These are phyloP conservation scores for Coniosporium apollinis DNA, from an alignment of 495 filamentous ascomycete genomes.

Conservation along the genomic window DNA sequence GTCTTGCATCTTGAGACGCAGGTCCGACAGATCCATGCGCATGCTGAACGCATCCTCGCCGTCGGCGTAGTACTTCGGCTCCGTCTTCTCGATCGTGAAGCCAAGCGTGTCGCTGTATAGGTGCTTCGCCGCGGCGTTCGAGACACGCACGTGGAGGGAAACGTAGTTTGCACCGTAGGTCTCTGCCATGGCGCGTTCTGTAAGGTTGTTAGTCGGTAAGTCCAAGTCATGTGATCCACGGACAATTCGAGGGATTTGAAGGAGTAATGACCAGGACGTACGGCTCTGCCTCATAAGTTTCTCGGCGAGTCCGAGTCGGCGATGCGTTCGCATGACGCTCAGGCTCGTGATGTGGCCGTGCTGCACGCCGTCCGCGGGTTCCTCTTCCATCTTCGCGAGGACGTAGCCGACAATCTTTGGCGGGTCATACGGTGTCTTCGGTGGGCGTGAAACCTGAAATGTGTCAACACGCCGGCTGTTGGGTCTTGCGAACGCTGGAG, in stretches of 20 bases:
- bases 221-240: neutral
- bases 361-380: conserved; percentile 74
- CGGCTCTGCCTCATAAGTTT: conserved; percentile 92
- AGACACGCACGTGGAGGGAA: conserved; percentile 84
- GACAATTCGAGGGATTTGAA: conserved; percentile 4
- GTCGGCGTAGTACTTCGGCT: conserved; percentile 93
- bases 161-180: conserved; percentile 83
- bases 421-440: conserved; percentile 64
- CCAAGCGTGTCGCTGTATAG: conserved; percentile 87
- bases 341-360: conserved; percentile 95
- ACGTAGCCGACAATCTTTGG: conserved; percentile 99
- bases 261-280: conserved; percentile 32
- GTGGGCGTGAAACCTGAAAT: conserved; percentile 49
- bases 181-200: conserved; percentile 93
- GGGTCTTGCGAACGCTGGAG: neutral
- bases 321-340: conserved; percentile 92
- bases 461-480: neutral
- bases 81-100: conserved; percentile 80
- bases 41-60: conserved; percentile 93
- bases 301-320: conserved; percentile 81
- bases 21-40: conserved; percentile 60
- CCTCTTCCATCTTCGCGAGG: conserved; percentile 98
- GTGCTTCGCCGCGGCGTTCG: conserved; percentile 75
- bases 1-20: conserved; percentile 30
- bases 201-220: conserved; percentile 2